Evolutionary conservation across 805 yeast genomes (phyloP).

Genomic region (Lipomyces starkeyi): DNA sequence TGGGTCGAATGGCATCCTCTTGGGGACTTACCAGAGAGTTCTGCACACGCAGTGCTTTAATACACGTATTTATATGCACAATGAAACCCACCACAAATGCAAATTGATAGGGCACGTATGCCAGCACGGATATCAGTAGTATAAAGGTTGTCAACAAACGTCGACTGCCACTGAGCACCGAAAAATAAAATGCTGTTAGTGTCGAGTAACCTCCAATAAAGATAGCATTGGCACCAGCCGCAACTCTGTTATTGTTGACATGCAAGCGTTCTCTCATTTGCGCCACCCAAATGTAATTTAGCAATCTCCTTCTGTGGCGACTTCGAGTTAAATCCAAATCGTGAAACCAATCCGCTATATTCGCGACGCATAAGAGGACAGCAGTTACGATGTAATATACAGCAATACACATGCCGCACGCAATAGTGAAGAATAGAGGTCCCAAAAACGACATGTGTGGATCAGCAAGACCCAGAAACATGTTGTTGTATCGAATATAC

Average conservation of each 20-base stretch:
- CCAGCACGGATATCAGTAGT: conserved; percentile 56
- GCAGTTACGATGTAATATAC: conserved; percentile 18
- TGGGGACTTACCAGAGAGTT: conserved; percentile 19
- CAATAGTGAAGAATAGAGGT: conserved; percentile 58
- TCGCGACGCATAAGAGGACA: conserved; percentile 17
- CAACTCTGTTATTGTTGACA: background rate
- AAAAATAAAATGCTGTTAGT: conserved; percentile 3
- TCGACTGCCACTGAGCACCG: conserved; percentile 24
- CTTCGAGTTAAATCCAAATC: conserved; percentile 8
- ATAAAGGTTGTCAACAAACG: conserved; percentile 32
- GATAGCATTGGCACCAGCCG: background rate
- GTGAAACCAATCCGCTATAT: conserved; percentile 9
- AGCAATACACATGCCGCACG: conserved; percentile 52
- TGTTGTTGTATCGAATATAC: conserved; percentile 55
- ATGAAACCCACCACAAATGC: conserved; percentile 66
- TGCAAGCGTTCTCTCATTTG: background rate
- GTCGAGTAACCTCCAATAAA: conserved; percentile 6
- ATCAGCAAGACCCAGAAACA: conserved; percentile 72
- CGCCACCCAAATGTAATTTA: background rate
- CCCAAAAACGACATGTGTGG: conserved; percentile 61
- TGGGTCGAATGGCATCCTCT: background rate
- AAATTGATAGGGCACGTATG: conserved; percentile 81
- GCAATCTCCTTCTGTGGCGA: background rate
- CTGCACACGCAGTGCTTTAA: conserved; percentile 40
- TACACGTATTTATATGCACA: conserved; percentile 62